These are phyloP conservation scores for Cercophora scortea DNA, from an alignment of 495 filamentous ascomycete species.

Conservation along the genomic window DNA sequence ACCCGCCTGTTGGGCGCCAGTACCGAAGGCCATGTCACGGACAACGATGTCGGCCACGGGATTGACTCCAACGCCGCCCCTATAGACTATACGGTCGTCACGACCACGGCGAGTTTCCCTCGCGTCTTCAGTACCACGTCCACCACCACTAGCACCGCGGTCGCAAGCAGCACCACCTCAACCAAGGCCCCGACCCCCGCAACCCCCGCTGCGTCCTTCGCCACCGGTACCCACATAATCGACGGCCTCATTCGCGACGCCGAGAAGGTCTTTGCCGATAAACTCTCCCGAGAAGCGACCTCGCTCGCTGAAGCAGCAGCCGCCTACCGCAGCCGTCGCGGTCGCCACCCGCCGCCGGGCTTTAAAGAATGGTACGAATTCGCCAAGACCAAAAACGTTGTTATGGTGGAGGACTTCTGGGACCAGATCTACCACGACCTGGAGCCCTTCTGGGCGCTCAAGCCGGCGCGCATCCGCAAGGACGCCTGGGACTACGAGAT, in stretches of 20 bases:
- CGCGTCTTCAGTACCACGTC: no score
- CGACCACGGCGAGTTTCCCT: no score
- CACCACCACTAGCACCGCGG: not conserved
- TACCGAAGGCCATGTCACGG: no score
- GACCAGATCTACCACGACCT: constrained; percentile 66
- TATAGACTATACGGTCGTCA: no score
- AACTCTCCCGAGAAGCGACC: constrained; percentile 33
- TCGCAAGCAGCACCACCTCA: not conserved
- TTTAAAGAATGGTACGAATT: constrained; percentile 65
- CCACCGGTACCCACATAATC: constrained; percentile 34
- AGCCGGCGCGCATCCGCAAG: constrained; percentile 48
- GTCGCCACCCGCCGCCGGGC: constrained; percentile 65
- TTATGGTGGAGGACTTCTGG: constrained; percentile 64
- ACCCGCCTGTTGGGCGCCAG: no score
- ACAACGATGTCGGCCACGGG: no score
- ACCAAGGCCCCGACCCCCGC: not conserved
- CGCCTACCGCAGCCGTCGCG: constrained; percentile 54
- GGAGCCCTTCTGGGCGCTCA: constrained; percentile 61
- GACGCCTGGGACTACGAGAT: constrained; percentile 48
- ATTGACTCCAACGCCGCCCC: no score
- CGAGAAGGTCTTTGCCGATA: constrained; percentile 29
- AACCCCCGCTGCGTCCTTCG: constrained; percentile 8
- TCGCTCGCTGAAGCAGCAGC: constrained; percentile 52
- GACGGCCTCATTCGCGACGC: constrained; percentile 37
- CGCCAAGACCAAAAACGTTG: constrained; percentile 48